A percentile compares a stretch with the other conserved stretches of the same genome.
Evolutionary conservation across 2,329 filamentous ascomycete genomes (phyloP).

Genomic region (Dactylellina haptotyla): DNA sequence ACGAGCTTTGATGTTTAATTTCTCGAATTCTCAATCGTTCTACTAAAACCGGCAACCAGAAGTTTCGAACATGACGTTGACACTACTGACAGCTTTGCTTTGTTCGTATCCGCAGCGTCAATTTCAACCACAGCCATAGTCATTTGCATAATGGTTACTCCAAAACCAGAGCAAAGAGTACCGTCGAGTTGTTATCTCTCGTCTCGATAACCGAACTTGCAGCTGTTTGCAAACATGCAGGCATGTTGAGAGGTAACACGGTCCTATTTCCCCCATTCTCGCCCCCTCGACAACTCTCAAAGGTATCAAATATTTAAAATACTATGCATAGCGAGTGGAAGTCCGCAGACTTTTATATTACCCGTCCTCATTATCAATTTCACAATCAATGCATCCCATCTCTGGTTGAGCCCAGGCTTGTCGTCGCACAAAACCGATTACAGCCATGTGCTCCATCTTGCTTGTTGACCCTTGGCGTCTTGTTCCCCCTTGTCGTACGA

Average conservation of each 20-base stretch:
- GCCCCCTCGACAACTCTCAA: not conserved
- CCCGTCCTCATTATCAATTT: slow-evolving; percentile 3
- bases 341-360: no score
- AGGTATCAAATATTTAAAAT: not conserved
- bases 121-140: not conserved
- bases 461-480: not conserved
- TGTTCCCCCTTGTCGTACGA: slow-evolving; percentile 18
- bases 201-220: slow-evolving; percentile 11
- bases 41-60: not conserved
- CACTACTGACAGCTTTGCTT: not conserved
- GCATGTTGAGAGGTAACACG: not conserved
- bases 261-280: not conserved
- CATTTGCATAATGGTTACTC: not conserved
- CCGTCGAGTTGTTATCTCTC: not conserved
- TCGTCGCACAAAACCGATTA: not conserved
- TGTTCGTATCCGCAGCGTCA: not conserved
- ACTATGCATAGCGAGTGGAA: no score
- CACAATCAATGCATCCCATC: slow-evolving; percentile 1
- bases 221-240: not conserved
- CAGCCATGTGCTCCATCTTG: not conserved
- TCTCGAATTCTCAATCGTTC: slow-evolving; percentile 1
- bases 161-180: not conserved
- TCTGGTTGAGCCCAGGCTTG: not conserved
- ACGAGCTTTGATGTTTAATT: no score
- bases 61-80: slow-evolving; percentile 7